Evolutionary conservation across 768 basidiomycete species (phyloP), one percentile per base, ranked within the genome.

Genomic region (Leccinum rimulosum): DNA sequence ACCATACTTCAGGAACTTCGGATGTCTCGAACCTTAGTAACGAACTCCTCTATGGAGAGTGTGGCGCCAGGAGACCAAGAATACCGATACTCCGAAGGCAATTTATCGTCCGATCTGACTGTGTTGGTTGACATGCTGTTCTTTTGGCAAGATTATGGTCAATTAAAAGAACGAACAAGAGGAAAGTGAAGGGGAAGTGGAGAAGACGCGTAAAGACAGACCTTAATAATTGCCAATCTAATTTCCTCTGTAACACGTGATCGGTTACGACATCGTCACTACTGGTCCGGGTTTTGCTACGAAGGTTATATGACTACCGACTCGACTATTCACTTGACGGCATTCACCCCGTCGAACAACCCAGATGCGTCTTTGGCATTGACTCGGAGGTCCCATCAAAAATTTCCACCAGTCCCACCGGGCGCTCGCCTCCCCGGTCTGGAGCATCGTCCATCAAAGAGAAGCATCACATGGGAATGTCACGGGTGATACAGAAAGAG

Each of bases 21-120:
- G 57, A 81, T 48, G 14, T 48, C 40, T 43, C 40, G 8, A n/a
- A 68, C 87, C 74, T 88, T 87, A 38, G 68, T 69, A 54, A 86
- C 66, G 64, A 85, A 89, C 14, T 83, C 80, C 22, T 81, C 64
- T 17, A 88, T 70, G 11, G 80, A 63, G 30, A 77, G 17, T 27
- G 76, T 69, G 3, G 79, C 78, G 1, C 73, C 66, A 4, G 77
- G 64, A 3, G 73, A 71, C 86, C 86, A 89, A 2, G 72, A 64
- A 66, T 88, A 89, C 27, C 72, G 74, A 66, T 86, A 83, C 11
- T 57, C 64, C 4, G 63, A 10, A 27, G 79, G 77, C 6, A 79
- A 45, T 15, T 48, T 19, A 63, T 85, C 82, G 45, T 86, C 82
- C 38, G 58, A 61, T 14, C 27, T 54, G 28, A 36, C 36, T 6